These are phyloP conservation scores for Colletotrichum sp. DNA, from an alignment of 2,329 filamentous ascomycete genomes.

Conservation along the genomic window DNA sequence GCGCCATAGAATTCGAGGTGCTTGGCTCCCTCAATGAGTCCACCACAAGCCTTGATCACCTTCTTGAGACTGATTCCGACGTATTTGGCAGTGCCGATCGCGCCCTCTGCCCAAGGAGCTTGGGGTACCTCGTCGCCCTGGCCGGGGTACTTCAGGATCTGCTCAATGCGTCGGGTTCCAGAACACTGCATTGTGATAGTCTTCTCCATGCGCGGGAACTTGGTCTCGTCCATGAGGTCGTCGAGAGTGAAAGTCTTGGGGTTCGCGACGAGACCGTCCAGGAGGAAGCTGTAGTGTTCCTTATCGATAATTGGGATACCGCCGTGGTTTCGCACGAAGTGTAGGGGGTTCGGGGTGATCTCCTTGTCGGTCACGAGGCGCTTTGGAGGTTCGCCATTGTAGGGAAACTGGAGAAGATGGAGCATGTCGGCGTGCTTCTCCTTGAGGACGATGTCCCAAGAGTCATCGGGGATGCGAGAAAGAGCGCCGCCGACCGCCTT, in stretches of 20 bases:
- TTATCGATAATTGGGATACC: conserved; percentile 71
- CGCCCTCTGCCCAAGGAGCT: conserved; percentile 68
- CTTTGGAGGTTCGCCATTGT: conserved; percentile 68
- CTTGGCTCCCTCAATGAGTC: conserved; percentile 55
- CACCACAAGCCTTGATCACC: conserved; percentile 73
- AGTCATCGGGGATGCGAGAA: conserved; percentile 57
- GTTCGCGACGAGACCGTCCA: conserved; percentile 67
- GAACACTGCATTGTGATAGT: conserved; percentile 70
- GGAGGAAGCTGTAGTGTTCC: conserved; percentile 54
- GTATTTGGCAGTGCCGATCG: conserved; percentile 69
- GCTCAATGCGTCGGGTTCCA: conserved; percentile 72
- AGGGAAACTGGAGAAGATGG: conserved; percentile 67
- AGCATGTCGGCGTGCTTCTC: conserved; percentile 68
- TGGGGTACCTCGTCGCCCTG: conserved; percentile 68
- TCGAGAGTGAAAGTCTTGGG: conserved; percentile 61
- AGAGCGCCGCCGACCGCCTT: conserved; percentile 48
- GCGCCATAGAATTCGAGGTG: conserved; percentile 74
- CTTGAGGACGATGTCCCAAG: conserved; percentile 58
- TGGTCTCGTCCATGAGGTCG: conserved; percentile 64
- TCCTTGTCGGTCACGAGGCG: conserved; percentile 57
- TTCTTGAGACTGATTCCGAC: conserved; percentile 71
- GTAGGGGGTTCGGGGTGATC: conserved; percentile 63
- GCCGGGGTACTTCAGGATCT: conserved; percentile 69
- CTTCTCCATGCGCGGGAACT: conserved; percentile 65
- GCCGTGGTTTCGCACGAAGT: conserved; percentile 76